Evolutionary conservation across 495 filamentous ascomycete genomes (phyloP), one percentile per base, ranked within the genome.

Genomic region (Lindgomyces ingoldianus): DNA sequence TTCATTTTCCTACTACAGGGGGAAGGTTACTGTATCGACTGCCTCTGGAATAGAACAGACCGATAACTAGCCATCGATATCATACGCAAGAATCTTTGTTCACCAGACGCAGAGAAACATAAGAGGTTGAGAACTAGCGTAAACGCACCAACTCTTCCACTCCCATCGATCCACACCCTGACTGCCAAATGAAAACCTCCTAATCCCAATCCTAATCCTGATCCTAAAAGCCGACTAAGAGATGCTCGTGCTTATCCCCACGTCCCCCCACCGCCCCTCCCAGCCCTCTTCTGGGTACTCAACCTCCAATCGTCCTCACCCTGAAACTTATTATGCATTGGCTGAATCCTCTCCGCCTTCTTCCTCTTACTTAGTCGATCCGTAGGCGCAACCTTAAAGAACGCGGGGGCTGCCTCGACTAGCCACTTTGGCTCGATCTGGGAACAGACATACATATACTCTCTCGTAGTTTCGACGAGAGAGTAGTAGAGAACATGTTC

Each of bases 381-480:
- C 16, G 88, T 95, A 19, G 90, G 89, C 48, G 94, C 94, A 9
- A 98, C 90, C 81, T 96, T 96, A 84, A 98, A 98, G 83, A 98
- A 98, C 0, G 91, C 96, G 16, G 94, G 94, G 24, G 94, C 94
- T 10, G 92, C 93, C 62, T 96, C 91, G 10, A 97, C 93, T 30
- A 89, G 80, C 86, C 86, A 91, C 64, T 96, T 97, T 0, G 94
- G 93, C 73, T 98, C 94, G 67, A 98, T 97, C 3, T 82, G 82
- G 0, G 91, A 95, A 8, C 90, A 93, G 71, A 81, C 88, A 62
- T 96, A 91, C 94, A 98, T 98, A 76, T 97, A 98, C 77, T 98
- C 94, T 77, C 95, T 92, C 24, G 89, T 93, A 9, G 94, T 98
- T 64, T 97, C 82, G 0, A 98, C 89, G 39, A 98, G 76, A 0